Evolutionary conservation across 2,329 filamentous ascomycete genomes (phyloP).

Genomic region (Microdochium trichocladiopsis): DNA sequence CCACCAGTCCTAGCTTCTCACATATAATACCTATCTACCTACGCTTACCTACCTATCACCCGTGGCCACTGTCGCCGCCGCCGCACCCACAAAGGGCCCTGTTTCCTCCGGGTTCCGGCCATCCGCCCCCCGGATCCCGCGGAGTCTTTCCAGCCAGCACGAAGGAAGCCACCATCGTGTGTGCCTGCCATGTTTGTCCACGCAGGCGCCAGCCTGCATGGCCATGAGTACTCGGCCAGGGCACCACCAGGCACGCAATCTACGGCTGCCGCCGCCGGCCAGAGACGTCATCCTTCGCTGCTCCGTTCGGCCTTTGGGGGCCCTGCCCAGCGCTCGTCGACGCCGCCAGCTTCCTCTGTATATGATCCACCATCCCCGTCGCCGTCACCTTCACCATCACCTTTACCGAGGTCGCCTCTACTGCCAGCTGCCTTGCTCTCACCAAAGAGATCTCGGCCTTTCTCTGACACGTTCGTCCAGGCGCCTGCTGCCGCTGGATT

Average conservation of each 20-base stretch:
- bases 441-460: background rate
- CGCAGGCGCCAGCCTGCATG: conserved; percentile 51
- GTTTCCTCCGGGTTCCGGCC: background rate
- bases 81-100: too few relatives aligned
- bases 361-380: background rate
- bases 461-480: background rate
- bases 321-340: conserved; percentile 2
- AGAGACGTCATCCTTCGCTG: conserved; percentile 15
- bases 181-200: conserved; percentile 47
- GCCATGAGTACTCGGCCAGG: conserved; percentile 48
- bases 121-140: background rate
- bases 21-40: too few relatives aligned
- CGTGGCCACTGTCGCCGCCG: too few relatives aligned
- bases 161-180: background rate
- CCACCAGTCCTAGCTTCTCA: background rate
- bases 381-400: background rate
- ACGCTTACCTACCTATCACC: too few relatives aligned
- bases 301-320: conserved; percentile 18
- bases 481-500: background rate
- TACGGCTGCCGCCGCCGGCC: conserved; percentile 19
- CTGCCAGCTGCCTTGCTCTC: background rate
- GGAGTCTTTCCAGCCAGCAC: background rate
- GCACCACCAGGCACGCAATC: conserved; percentile 22
- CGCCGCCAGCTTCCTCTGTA: background rate
- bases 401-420: background rate